phyloP scores from a whole-genome alignment of 1,284 basidiomycete species.

The Sporisorium exsertum region DNA sequence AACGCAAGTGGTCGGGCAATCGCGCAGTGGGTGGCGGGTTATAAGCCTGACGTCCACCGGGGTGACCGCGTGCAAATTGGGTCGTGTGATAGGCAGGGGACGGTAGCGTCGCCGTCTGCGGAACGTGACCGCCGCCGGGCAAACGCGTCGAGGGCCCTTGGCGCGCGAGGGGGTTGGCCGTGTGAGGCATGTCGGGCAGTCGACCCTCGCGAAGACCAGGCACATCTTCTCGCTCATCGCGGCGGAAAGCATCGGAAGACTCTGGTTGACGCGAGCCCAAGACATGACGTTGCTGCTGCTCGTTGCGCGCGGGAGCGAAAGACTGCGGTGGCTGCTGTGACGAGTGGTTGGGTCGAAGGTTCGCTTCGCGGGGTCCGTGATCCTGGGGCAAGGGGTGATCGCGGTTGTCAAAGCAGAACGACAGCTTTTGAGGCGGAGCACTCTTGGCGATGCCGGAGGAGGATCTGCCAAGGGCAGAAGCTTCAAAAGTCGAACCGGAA shows the following conservation, averaged over 20 bases:
- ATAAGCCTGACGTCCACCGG: slow-evolving; percentile 27
- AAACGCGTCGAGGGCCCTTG: slow-evolving; percentile 31
- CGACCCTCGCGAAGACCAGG: slow-evolving; percentile 36
- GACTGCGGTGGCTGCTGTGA: slow-evolving; percentile 15
- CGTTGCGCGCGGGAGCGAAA: slow-evolving; percentile 16
- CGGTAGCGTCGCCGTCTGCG: slow-evolving; percentile 60
- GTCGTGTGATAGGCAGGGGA: slow-evolving; percentile 66
- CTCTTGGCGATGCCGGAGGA: slow-evolving; percentile 49
- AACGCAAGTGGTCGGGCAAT: slow-evolving; percentile 55
- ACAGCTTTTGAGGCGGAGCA: slow-evolving; percentile 64
- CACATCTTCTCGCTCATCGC: slow-evolving; percentile 38
- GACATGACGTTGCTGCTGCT: slow-evolving; percentile 37
- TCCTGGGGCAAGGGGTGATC: slow-evolving; percentile 35
- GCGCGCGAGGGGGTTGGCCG: slow-evolving; percentile 41
- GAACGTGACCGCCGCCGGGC: slow-evolving; percentile 50
- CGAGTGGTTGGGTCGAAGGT: slow-evolving; percentile 21
- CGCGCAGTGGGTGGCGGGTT: slow-evolving; percentile 36
- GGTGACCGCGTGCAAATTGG: slow-evolving; percentile 43
- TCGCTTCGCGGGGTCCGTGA: slow-evolving; percentile 19
- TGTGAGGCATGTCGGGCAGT: slow-evolving; percentile 46
- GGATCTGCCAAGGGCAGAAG: slow-evolving; percentile 10
- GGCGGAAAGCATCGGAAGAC: slow-evolving; percentile 20
- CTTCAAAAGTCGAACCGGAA: slow-evolving; percentile 24
- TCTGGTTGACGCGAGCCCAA: slow-evolving; percentile 24
- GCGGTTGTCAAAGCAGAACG: slow-evolving; percentile 49